These are phyloP conservation scores for Cryptococcus sp. DNA, from an alignment of 1,284 basidiomycete species.

Conservation along the genomic window DNA sequence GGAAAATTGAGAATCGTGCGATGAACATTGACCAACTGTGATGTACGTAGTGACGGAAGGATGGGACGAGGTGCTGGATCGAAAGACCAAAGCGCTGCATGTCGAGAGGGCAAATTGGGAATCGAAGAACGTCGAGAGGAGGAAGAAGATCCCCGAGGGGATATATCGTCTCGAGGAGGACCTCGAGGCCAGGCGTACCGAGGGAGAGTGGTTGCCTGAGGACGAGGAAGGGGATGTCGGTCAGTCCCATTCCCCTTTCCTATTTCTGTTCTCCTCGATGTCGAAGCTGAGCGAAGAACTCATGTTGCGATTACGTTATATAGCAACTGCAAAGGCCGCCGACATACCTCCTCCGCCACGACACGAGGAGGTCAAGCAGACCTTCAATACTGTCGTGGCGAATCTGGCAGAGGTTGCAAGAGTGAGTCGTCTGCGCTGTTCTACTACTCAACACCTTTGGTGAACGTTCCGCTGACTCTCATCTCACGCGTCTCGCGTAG, in stretches of 20 bases:
- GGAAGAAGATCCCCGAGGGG: slow-evolving; percentile 62
- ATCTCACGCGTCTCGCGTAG: slow-evolving; percentile 20
- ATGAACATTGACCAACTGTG: too few species aligned
- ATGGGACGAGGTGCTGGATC: slow-evolving; percentile 76
- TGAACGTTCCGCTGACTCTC: background rate
- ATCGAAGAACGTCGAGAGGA: slow-evolving; percentile 64
- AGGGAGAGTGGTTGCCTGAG: slow-evolving; percentile 52
- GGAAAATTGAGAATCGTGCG: background rate
- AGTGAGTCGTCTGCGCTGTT: slow-evolving; percentile 26
- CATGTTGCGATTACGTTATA: background rate
- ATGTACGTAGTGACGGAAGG: slow-evolving; percentile 63
- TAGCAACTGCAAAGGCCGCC: slow-evolving; percentile 9
- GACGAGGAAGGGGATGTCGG: slow-evolving; percentile 30
- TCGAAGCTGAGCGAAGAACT: background rate
- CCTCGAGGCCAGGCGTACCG: slow-evolving; percentile 57
- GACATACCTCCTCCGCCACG: slow-evolving; percentile 38
- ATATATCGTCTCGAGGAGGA: slow-evolving; percentile 59
- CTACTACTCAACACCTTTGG: background rate
- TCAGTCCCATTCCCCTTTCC: slow-evolving; percentile 7
- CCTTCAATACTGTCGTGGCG: slow-evolving; percentile 33
- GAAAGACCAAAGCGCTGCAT: slow-evolving; percentile 69
- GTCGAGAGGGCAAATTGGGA: slow-evolving; percentile 69
- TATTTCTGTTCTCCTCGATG: background rate
- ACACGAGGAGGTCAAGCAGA: slow-evolving; percentile 38
- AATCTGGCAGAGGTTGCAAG: slow-evolving; percentile 38